phyloP scores from a whole-genome alignment of 129 eudicot genomes.

The Sambucus nigra region DNA sequence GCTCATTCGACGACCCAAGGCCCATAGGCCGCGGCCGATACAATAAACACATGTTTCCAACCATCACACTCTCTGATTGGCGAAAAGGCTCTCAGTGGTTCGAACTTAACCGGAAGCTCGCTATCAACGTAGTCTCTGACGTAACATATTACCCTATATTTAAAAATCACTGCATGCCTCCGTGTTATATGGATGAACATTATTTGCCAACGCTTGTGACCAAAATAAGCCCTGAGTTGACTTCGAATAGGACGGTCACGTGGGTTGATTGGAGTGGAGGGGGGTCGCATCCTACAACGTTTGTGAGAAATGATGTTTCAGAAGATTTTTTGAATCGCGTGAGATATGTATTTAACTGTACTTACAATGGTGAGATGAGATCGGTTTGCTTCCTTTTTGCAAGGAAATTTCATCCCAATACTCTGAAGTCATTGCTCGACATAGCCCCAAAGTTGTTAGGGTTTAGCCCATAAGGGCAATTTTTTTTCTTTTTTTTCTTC shows the following conservation, averaged over 20 bases:
- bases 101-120: constrained; percentile 61
- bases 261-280: constrained; percentile 89
- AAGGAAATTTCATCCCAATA: constrained; percentile 80
- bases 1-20: constrained; percentile 71
- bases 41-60: constrained; percentile 72
- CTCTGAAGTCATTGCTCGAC: constrained; percentile 59
- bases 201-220: constrained; percentile 72
- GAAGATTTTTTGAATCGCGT: constrained; percentile 31
- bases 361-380: constrained; percentile 34
- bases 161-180: constrained; percentile 54
- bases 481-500: no score
- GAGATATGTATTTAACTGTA: constrained; percentile 38
- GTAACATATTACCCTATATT: constrained; percentile 42
- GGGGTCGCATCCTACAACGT: constrained; percentile 62
- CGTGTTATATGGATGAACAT: constrained; percentile 98
- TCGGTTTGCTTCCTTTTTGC: constrained; percentile 69
- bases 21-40: constrained; percentile 77
- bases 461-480: constrained; percentile 26
- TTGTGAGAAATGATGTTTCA: constrained; percentile 34
- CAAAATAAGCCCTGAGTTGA: constrained; percentile 44
- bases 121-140: constrained; percentile 48
- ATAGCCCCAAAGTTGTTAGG: constrained; percentile 47
- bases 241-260: constrained; percentile 53
- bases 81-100: constrained; percentile 97
- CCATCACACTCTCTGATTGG: constrained; percentile 63